Evolutionary conservation across 441 rosid species (phyloP).

Genomic region (Mallotus japonicus): DNA sequence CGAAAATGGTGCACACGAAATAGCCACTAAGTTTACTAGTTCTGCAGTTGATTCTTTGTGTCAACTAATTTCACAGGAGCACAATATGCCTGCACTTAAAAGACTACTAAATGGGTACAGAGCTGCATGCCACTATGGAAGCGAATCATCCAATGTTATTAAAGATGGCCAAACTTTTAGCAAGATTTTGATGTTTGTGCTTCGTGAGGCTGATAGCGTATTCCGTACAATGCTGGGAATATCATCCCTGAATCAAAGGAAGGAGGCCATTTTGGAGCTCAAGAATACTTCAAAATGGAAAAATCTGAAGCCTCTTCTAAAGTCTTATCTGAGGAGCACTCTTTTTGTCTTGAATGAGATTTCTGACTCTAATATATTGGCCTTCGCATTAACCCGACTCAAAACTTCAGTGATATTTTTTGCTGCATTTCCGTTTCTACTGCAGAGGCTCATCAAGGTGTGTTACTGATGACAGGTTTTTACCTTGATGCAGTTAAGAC

Average conservation of each 20-base stretch:
- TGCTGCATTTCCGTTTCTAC: slow-evolving; percentile 65
- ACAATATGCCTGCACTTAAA: slow-evolving; percentile 51
- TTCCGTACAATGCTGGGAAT: slow-evolving; percentile 63
- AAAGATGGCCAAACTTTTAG: slow-evolving; percentile 49
- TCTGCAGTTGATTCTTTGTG: slow-evolving; percentile 46
- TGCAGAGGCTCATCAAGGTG: slow-evolving; percentile 75
- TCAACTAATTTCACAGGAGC: slow-evolving; percentile 49
- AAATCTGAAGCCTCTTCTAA: slow-evolving; percentile 60
- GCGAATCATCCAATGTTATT: slow-evolving; percentile 43
- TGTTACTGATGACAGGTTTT: not conserved
- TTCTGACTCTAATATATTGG: slow-evolving; percentile 55
- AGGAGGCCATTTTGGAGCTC: slow-evolving; percentile 60
- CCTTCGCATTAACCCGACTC: slow-evolving; percentile 36
- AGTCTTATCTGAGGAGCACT: slow-evolving; percentile 75
- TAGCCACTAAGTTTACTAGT: slow-evolving; percentile 39
- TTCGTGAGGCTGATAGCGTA: slow-evolving; percentile 62
- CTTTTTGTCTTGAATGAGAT: slow-evolving; percentile 63
- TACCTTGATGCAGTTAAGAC: slow-evolving; percentile 1
- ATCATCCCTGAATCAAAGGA: slow-evolving; percentile 47
- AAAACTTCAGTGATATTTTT: slow-evolving; percentile 56
- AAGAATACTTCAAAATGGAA: slow-evolving; percentile 73
- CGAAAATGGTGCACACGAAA: slow-evolving; percentile 32
- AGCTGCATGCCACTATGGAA: slow-evolving; percentile 75
- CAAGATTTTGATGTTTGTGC: slow-evolving; percentile 55
- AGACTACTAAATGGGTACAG: slow-evolving; percentile 70